phyloP scores from a whole-genome alignment of 163 green algal genomes.

The Chlamydomonas reinhardtii region DNA sequence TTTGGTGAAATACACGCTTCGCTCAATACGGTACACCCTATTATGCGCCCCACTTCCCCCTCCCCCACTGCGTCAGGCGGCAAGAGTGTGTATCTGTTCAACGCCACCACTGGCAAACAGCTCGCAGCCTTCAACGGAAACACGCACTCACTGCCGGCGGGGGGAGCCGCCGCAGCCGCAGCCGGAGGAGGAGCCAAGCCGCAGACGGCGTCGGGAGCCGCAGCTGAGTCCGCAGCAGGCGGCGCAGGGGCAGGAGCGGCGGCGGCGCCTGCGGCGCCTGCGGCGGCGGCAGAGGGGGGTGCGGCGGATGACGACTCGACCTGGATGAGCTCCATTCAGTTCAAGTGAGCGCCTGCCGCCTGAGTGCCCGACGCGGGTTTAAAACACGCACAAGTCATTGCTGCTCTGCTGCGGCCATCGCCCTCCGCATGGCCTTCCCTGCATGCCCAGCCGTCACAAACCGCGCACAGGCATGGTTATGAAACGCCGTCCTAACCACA shows the following conservation, averaged over 20 bases:
- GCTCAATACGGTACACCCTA: no score
- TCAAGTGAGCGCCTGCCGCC: background rate
- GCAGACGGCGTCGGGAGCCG: background rate
- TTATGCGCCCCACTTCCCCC: no score
- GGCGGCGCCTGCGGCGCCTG: background rate
- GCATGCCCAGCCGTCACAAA: no score
- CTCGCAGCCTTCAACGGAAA: background rate
- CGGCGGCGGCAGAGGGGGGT: background rate
- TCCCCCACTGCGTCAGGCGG: conserved; percentile 1
- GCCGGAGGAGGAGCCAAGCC: no score
- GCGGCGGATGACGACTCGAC: background rate
- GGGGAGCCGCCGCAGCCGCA: background rate
- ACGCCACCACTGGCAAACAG: conserved; percentile 35
- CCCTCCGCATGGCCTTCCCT: no score
- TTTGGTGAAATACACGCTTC: no score
- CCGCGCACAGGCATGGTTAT: no score
- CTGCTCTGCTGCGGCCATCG: no score
- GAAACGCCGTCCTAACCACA: no score
- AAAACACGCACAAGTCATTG: no score
- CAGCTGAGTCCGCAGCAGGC: background rate
- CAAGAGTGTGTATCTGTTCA: conserved; percentile 17
- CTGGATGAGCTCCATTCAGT: conserved; percentile 12
- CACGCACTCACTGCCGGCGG: background rate
- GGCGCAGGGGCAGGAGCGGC: no score
- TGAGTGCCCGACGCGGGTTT: no score